phyloP scores from a whole-genome alignment of 2,329 filamentous ascomycete species.

The Claviceps digitariae region DNA sequence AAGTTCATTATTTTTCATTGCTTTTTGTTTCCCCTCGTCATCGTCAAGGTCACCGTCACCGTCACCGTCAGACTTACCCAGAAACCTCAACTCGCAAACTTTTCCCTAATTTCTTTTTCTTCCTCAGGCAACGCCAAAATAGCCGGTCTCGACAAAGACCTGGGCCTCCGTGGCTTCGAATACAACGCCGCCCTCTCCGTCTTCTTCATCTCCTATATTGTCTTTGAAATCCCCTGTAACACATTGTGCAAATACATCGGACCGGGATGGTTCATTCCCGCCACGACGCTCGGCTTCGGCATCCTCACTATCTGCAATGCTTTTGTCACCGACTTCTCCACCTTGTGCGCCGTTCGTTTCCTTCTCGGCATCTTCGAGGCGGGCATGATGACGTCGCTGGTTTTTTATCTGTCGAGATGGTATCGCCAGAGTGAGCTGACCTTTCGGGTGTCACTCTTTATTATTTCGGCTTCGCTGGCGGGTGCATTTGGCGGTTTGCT shows the following conservation, averaged over 20 bases:
- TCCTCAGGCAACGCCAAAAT: conserved; percentile 40
- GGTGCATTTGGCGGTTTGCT: conserved; percentile 56
- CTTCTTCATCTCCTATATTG: conserved; percentile 53
- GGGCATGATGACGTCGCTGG: conserved; percentile 51
- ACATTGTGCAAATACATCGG: conserved; percentile 50
- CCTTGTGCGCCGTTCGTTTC: conserved; percentile 42
- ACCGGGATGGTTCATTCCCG: conserved; percentile 51
- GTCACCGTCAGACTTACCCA: not conserved
- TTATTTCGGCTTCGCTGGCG: conserved; percentile 51
- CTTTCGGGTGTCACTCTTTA: conserved; percentile 49
- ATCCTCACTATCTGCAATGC: conserved; percentile 46
- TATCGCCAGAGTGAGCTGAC: conserved; percentile 49
- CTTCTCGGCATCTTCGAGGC: conserved; percentile 49
- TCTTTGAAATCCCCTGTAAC: conserved; percentile 51
- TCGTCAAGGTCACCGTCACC: not conserved
- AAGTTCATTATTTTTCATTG: not conserved
- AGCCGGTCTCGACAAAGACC: conserved; percentile 41
- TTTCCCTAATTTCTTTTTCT: not conserved
- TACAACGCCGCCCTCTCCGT: conserved; percentile 48
- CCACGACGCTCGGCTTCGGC: conserved; percentile 43
- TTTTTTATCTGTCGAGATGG: conserved; percentile 52
- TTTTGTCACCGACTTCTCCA: conserved; percentile 38
- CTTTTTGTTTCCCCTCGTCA: too few species aligned
- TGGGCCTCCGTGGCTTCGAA: conserved; percentile 40
- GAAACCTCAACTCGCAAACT: not conserved